Conservation (phyloP, 169 alveolate species). For the Plasmodium adleri region DNA sequence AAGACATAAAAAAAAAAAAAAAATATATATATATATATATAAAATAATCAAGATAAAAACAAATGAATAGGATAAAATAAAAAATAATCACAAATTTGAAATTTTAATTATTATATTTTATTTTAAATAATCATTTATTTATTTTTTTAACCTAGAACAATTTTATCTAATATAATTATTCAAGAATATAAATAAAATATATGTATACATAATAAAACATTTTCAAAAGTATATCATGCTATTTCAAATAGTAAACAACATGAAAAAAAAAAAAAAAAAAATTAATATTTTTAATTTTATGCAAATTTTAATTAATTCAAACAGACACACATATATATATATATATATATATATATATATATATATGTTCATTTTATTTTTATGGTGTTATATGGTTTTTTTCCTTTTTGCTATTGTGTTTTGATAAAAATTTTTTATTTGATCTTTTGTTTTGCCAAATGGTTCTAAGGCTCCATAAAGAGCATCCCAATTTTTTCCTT, state of each 20-base stretch:
- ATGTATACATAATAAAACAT: too few species aligned
- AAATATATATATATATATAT: background rate
- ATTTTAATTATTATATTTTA: too few species aligned
- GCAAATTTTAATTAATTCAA: too few species aligned
- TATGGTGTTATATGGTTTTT: slow-evolving; percentile 4
- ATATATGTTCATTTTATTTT: too few species aligned
- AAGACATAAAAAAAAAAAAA: background rate
- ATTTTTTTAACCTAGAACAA: too few species aligned
- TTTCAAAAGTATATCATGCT: too few species aligned
- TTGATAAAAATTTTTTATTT: slow-evolving; percentile 78
- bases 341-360: too few species aligned
- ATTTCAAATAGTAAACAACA: too few species aligned
- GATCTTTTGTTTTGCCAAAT: slow-evolving; percentile 79
- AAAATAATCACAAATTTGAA: background rate
- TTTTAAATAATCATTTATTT: too few species aligned
- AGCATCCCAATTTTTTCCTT: slow-evolving; percentile 79
- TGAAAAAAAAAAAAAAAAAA: background rate
- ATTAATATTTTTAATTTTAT: background rate
- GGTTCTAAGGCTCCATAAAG: slow-evolving; percentile 60
- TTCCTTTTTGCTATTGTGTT: slow-evolving; percentile 48
- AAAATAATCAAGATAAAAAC: background rate
- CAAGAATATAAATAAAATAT: too few species aligned
- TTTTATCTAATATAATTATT: too few species aligned
- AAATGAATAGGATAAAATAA: background rate
- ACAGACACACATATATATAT: too few species aligned